phyloP scores from a whole-genome alignment of 2,329 filamentous ascomycete species.

The Lasiodiplodia citricola region DNA sequence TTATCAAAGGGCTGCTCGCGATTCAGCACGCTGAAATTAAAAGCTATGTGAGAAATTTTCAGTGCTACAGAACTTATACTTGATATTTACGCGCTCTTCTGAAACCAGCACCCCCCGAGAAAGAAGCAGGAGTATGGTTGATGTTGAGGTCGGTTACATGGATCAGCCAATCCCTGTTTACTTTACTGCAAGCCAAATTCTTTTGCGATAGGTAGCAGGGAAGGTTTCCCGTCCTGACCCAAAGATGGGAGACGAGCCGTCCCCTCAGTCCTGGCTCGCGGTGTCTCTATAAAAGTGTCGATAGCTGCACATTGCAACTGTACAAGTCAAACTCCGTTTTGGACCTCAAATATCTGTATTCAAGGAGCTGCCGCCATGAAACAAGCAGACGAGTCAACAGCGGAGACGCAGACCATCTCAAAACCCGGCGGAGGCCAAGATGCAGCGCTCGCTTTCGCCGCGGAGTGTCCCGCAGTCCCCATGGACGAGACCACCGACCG shows the following conservation, averaged over 20 bases:
- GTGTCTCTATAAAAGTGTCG: neutral
- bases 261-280: neutral
- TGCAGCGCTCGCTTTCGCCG: conserved; percentile 6
- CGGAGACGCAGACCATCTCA: neutral
- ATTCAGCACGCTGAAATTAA: neutral
- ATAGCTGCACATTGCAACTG: neutral
- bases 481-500: neutral
- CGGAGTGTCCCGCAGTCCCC: neutral
- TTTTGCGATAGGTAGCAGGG: neutral
- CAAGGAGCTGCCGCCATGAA: neutral
- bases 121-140: neutral
- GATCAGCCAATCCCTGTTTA: neutral
- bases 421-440: neutral
- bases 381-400: neutral
- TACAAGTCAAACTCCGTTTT: neutral
- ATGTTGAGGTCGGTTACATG: neutral
- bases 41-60: neutral
- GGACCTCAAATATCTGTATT: neutral
- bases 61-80: neutral
- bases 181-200: neutral
- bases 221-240: neutral
- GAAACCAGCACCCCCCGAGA: neutral
- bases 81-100: neutral
- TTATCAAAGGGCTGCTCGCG: neutral
- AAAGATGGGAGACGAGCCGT: neutral